phyloP scores from a whole-genome alignment of 331 rosid species.

The Dryas integrifolia region DNA sequence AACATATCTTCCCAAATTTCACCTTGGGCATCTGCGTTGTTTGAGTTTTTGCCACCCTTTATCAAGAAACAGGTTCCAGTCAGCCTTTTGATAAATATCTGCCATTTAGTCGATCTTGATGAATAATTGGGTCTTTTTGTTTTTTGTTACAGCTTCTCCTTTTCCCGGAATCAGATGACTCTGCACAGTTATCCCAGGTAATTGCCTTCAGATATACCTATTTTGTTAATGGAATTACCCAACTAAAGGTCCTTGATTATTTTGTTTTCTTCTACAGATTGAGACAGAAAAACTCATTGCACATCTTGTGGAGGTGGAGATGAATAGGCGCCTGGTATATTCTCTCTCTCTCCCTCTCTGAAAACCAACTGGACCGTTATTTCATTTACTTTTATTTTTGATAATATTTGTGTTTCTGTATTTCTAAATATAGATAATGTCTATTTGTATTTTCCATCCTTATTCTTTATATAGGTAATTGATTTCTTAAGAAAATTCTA shows the following conservation, averaged over 20 bases:
- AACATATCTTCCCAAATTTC: constrained; percentile 77
- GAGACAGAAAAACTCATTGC: constrained; percentile 98
- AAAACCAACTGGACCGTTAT: background rate
- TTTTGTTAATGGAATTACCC: constrained; percentile 13
- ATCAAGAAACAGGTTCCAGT: constrained; percentile 73
- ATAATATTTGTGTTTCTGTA: background rate
- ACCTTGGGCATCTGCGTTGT: constrained; percentile 98
- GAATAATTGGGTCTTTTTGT: constrained; percentile 15
- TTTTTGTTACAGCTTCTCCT: constrained; percentile 67
- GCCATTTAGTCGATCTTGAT: background rate
- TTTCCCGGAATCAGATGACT: constrained; percentile 93
- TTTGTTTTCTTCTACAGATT: constrained; percentile 49
- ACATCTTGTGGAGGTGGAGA: constrained; percentile 89
- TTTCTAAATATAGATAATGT: background rate
- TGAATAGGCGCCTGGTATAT: constrained; percentile 81
- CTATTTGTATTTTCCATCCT: background rate
- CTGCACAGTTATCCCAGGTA: constrained; percentile 99
- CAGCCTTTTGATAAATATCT: constrained; percentile 5
- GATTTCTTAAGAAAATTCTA: background rate
- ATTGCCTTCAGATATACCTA: constrained; percentile 7
- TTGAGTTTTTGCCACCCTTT: constrained; percentile 90
- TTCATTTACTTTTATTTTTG: background rate
- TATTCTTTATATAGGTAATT: background rate
- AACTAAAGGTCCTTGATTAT: constrained; percentile 24
- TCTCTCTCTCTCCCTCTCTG: constrained; percentile 4